Percentiles rank a stretch among this genome's conserved stretches.
Conservation (phyloP, 148 eudicot species). For the Selenicereus undatus region DNA sequence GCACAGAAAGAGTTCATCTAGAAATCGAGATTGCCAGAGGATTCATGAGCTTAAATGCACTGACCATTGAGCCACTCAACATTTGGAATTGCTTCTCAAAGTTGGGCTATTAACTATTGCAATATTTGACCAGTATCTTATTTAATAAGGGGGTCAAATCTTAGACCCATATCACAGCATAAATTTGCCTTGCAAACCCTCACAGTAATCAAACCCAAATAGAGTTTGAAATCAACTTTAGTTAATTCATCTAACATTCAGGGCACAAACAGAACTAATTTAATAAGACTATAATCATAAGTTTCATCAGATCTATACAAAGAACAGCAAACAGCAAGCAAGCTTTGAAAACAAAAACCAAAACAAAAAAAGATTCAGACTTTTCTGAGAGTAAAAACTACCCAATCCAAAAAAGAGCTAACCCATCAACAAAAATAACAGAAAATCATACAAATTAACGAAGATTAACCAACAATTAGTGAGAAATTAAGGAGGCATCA, state of each 20-base stretch:
- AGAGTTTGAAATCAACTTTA: not conserved
- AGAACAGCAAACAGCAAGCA: not conserved
- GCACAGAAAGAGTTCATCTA: not conserved
- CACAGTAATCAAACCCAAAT: not conserved
- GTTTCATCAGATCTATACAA: constrained; percentile 20
- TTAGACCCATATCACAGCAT: not conserved
- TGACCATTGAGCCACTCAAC: not conserved
- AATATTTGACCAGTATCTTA: not conserved
- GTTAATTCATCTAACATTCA: constrained; percentile 3
- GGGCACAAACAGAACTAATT: not conserved
- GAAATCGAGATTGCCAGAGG: not conserved
- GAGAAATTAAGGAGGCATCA: not conserved
- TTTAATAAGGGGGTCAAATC: not conserved
- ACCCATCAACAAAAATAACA: constrained; percentile 6
- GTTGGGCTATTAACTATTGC: not conserved
- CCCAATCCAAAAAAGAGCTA: not conserved
- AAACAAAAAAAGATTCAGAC: not conserved
- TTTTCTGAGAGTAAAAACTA: not conserved
- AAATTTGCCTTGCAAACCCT: not conserved
- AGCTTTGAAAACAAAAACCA: not conserved
- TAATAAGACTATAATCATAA: not conserved
- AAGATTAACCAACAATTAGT: not conserved
- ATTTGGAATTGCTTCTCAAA: not conserved
- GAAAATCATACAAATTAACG: not conserved
- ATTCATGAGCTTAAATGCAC: not conserved